These are phyloP conservation scores for Apiotrichum veenhuisii DNA, from an alignment of 1,284 basidiomycete species.

Conservation along the genomic window DNA sequence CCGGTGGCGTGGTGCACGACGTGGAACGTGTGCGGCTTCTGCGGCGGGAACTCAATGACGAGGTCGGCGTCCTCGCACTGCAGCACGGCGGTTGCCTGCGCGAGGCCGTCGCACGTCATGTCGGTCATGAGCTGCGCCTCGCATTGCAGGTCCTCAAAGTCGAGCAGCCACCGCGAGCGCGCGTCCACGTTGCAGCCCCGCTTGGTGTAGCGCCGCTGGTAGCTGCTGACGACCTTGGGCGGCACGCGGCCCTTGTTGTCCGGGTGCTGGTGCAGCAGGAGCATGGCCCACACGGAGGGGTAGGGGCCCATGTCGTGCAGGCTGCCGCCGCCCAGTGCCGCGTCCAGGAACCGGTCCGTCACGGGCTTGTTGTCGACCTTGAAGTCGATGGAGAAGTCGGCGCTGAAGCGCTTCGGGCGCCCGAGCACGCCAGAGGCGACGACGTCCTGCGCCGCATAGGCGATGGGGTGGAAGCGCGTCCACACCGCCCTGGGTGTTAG, in stretches of 20 bases:
- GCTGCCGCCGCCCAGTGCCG: constrained; percentile 76
- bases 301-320: constrained; percentile 79
- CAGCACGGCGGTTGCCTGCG: constrained; percentile 14
- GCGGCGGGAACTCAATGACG: constrained; percentile 16
- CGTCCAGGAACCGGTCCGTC: constrained; percentile 57
- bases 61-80: constrained; percentile 25
- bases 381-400: constrained; percentile 67
- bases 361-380: constrained; percentile 65
- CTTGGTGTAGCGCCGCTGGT: constrained; percentile 53
- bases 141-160: constrained; percentile 55
- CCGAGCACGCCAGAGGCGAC: constrained; percentile 43
- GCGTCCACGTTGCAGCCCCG: constrained; percentile 69
- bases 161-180: constrained; percentile 69
- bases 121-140: constrained; percentile 32
- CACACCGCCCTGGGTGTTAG: constrained; percentile 51
- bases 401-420: constrained; percentile 51
- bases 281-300: constrained; percentile 74
- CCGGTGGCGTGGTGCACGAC: constrained; percentile 12
- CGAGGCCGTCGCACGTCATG: constrained; percentile 8
- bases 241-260: constrained; percentile 59
- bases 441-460: constrained; percentile 42
- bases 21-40: constrained; percentile 21
- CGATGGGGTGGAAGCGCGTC: constrained; percentile 49
- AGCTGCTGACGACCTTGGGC: constrained; percentile 51
- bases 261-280: constrained; percentile 71